Evolutionary conservation across 768 basidiomycete genomes (phyloP).

Genomic region (Boletus rubescentipes): DNA sequence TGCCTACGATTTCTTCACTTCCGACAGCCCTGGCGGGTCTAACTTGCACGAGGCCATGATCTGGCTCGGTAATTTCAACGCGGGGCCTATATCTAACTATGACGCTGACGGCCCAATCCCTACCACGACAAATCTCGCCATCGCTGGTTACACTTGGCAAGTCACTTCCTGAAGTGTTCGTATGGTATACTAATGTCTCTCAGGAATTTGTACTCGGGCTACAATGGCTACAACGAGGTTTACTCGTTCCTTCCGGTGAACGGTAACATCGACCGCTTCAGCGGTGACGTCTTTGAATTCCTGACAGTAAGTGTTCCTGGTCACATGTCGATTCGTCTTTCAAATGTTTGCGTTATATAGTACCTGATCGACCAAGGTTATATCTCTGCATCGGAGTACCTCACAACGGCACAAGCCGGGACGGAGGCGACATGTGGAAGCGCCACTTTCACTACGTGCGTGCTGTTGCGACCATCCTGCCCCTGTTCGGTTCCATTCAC

Average conservation of each 20-base stretch:
- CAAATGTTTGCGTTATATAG: conserved; percentile 32
- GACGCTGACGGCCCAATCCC: conserved; percentile 46
- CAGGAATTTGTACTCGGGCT: conserved; percentile 56
- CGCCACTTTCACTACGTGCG: conserved; percentile 55
- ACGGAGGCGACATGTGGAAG: conserved; percentile 62
- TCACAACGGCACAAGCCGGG: conserved; percentile 59
- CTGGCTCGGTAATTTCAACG: conserved; percentile 60
- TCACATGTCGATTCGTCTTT: not conserved
- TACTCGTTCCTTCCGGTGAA: conserved; percentile 46
- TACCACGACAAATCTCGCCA: conserved; percentile 37
- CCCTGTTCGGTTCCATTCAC: not conserved
- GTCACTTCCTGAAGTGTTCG: not conserved
- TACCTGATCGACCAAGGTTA: conserved; percentile 50
- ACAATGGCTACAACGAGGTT: conserved; percentile 52
- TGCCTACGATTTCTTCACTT: conserved; percentile 67
- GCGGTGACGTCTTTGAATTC: conserved; percentile 53
- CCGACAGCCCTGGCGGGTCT: conserved; percentile 46
- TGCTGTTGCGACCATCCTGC: not conserved
- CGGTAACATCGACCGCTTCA: conserved; percentile 46
- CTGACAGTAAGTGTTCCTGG: conserved; percentile 37
- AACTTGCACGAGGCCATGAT: conserved; percentile 56
- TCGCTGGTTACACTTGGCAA: conserved; percentile 55
- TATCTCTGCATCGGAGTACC: conserved; percentile 51
- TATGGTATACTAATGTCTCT: not conserved
- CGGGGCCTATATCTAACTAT: conserved; percentile 55